phyloP scores from a whole-genome alignment of 2,329 filamentous ascomycete species.

The Ascochyta koolunga region DNA sequence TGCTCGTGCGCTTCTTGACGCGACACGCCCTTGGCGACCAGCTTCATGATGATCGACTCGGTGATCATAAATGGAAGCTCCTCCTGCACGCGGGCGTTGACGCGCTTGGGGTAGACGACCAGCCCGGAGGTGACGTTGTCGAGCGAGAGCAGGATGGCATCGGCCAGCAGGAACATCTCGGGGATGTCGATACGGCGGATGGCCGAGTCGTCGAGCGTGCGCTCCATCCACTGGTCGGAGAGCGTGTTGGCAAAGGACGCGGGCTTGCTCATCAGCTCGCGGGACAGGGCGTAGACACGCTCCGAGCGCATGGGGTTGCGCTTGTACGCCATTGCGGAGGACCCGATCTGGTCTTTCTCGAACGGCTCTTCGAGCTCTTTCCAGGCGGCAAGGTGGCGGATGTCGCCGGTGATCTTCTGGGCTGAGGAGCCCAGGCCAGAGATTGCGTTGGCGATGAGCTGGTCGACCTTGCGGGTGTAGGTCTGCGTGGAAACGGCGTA shows the following conservation, averaged over 20 bases:
- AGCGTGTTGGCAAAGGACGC: constrained; percentile 67
- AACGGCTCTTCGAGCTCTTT: constrained; percentile 90
- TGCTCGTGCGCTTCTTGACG: constrained; percentile 86
- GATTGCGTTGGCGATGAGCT: constrained; percentile 80
- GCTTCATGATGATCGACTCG: constrained; percentile 64
- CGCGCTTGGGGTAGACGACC: constrained; percentile 76
- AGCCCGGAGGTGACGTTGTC: constrained; percentile 76
- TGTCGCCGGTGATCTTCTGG: constrained; percentile 75
- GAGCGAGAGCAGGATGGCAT: constrained; percentile 68
- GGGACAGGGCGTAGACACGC: constrained; percentile 64
- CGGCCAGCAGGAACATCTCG: constrained; percentile 56
- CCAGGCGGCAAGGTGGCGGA: constrained; percentile 73
- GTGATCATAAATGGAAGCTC: constrained; percentile 90
- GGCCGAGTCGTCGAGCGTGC: constrained; percentile 77
- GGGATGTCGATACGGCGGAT: constrained; percentile 64
- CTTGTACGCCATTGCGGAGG: constrained; percentile 66
- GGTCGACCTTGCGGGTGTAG: constrained; percentile 82
- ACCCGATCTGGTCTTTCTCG: constrained; percentile 69
- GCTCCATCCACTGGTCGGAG: constrained; percentile 77
- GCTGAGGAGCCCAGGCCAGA: constrained; percentile 79
- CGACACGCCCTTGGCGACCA: constrained; percentile 72
- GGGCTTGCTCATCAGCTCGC: constrained; percentile 60
- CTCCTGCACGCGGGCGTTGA: constrained; percentile 68
- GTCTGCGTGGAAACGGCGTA: constrained; percentile 75
- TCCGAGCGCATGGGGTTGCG: constrained; percentile 66